Evolutionary conservation across 805 yeast genomes (phyloP).

Genomic region (Yarrowia sp.): DNA sequence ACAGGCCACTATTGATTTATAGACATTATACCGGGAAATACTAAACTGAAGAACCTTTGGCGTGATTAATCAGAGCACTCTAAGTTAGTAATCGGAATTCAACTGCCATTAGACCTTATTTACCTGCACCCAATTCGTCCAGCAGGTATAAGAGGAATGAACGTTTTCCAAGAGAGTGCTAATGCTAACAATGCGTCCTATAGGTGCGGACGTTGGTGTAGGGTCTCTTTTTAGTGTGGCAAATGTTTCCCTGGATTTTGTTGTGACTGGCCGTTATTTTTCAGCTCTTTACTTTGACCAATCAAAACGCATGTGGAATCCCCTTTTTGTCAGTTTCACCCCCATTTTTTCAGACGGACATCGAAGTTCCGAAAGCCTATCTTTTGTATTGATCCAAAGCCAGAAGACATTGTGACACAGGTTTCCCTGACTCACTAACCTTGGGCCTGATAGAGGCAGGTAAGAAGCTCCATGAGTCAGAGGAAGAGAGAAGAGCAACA

Average conservation of each 20-base stretch:
- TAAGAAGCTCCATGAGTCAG: neutral
- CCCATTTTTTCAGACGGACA: neutral
- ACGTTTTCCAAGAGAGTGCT: neutral
- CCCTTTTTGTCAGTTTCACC: neutral
- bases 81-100: slow-evolving; percentile 22
- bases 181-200: slow-evolving; percentile 2
- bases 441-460: slow-evolving; percentile 3
- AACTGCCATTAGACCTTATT: slow-evolving; percentile 15
- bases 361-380: slow-evolving; percentile 18
- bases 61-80: neutral
- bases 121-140: slow-evolving; percentile 11
- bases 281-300: neutral
- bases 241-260: neutral
- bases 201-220: slow-evolving; percentile 2
- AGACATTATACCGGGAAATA: slow-evolving; percentile 30
- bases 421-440: slow-evolving; percentile 21
- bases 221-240: slow-evolving; percentile 11
- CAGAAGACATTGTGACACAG: neutral
- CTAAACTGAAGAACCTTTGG: slow-evolving; percentile 6
- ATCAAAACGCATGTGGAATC: neutral
- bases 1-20: slow-evolving; percentile 24
- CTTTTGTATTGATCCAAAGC: slow-evolving; percentile 1
- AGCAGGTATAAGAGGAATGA: neutral
- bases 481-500: neutral
- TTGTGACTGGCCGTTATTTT: neutral